Base-by-base conservation (phyloP, 2,329 filamentous ascomycete species). In the Fusarium nodosum region DNA sequence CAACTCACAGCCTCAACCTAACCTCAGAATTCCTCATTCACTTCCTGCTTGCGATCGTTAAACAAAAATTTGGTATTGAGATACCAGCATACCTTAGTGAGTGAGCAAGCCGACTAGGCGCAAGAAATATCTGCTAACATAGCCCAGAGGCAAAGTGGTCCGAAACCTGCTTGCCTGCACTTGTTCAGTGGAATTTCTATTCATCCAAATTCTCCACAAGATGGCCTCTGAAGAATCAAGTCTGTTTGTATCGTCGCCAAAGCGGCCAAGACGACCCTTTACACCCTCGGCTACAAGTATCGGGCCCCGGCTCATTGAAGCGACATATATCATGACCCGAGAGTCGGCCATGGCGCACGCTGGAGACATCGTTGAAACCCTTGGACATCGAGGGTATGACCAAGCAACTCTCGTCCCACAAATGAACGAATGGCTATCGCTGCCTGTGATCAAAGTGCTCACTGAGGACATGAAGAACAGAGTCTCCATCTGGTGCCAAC, bases 391-490 rank as follows among this genome's bases (percentile, higher is more conserved):
- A 16, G 34, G 12, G 3, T 33, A 12, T 6, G 46, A 52, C 8
- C 34, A 64, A 11, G 16, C 39, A 13, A 3, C 4, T 3, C 39
- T 65, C 7, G 15, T 9, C 2, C 3, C 36, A 8, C 16, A n/a
- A 16, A 65, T 56, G 45, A 33, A 5, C 2, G 16, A 30, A 3
- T 65, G 50, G 55, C n/a, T 65, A 0, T 55, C 39, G 0, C 6
- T 2, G 3, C 33, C 30, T 4, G 34, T 65, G 1, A 34, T 47
- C 3, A 46, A 39, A 8, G 45, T 38, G 1, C 39, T 64, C 1
- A 45, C 7, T 2, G 33, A 64, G 4, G 44, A 64, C 1, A 41
- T n/a, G 12, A 60, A 64, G 5, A 60, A 60, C 15, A 55, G 42
- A 8, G 34, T 55, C 2, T 55, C 46, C 4, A 36, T 38, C n/a